Evolutionary conservation across 495 filamentous ascomycete genomes (phyloP).

Genomic region (Daldinia loculata): DNA sequence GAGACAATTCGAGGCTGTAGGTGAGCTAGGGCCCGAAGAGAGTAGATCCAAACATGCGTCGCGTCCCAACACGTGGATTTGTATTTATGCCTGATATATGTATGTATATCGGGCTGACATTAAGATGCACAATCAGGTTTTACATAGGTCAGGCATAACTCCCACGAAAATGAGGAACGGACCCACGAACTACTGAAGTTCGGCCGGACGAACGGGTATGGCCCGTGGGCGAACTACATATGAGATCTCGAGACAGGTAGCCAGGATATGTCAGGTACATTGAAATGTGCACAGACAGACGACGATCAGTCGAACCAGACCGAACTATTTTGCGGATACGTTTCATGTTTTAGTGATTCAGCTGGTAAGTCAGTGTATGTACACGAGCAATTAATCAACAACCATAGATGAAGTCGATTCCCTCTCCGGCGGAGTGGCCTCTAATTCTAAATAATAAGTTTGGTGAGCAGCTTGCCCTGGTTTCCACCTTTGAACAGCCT

Average conservation of each 20-base stretch:
- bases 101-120: not conserved
- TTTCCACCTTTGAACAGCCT: slow-evolving; percentile 60
- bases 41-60: not conserved
- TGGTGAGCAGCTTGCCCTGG: slow-evolving; percentile 57
- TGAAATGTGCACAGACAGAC: not conserved
- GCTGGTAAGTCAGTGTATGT: not conserved
- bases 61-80: not conserved
- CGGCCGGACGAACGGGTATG: not conserved
- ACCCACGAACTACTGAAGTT: not conserved
- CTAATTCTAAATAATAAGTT: slow-evolving; percentile 39
- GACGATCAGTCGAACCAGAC: not conserved
- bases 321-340: not conserved
- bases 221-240: not conserved
- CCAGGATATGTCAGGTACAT: not conserved
- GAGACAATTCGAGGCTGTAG: not conserved
- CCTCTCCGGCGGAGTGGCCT: not conserved
- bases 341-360: not conserved
- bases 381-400: not conserved
- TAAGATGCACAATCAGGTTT: not conserved
- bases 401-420: no score
- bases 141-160: not conserved
- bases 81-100: not conserved
- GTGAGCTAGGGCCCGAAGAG: not conserved
- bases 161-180: not conserved
- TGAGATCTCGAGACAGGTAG: not conserved